Evolutionary conservation across 202 grass and related monocot species (phyloP).

Genomic region (Bolboschoenoplectus hybrid): DNA sequence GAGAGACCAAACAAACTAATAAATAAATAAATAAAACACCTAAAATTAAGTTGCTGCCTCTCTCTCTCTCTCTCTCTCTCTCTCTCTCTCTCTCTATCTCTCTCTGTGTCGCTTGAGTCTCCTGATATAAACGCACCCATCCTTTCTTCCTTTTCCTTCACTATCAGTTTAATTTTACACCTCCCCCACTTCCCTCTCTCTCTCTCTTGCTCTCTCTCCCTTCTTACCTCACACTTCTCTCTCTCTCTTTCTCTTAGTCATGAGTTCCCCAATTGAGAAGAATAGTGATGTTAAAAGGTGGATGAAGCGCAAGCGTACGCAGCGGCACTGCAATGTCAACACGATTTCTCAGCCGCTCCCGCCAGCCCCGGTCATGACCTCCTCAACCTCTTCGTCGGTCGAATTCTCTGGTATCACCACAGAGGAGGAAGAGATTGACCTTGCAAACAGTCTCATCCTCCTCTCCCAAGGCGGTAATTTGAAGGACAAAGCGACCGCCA

Average conservation of each 20-base stretch:
- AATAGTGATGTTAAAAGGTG: not conserved
- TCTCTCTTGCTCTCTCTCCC: constrained; percentile 5
- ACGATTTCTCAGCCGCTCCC: constrained; percentile 1
- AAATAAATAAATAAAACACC: not conserved
- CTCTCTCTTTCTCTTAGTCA: constrained; percentile 5
- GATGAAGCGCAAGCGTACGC: constrained; percentile 68
- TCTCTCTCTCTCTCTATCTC: not conserved
- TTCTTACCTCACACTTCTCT: constrained; percentile 25
- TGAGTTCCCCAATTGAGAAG: constrained; percentile 41
- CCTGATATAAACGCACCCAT: constrained; percentile 1
- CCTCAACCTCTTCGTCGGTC: constrained; percentile 49
- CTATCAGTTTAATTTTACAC: constrained; percentile 34
- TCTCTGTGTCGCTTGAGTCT: constrained; percentile 22
- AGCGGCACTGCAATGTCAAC: constrained; percentile 48
- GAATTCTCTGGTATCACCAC: constrained; percentile 43
- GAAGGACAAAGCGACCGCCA: not conserved
- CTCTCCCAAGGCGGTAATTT: constrained; percentile 58
- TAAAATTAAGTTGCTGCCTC: constrained; percentile 36
- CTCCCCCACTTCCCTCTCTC: constrained; percentile 27
- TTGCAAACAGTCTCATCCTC: constrained; percentile 88
- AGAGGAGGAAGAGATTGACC: constrained; percentile 81
- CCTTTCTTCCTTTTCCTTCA: constrained; percentile 35
- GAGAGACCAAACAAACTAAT: constrained; percentile 24
- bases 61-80: not conserved
- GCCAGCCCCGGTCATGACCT: constrained; percentile 5